Percentiles rank a stretch among this genome's conserved stretches.
Evolutionary conservation across 2,329 filamentous ascomycete species (phyloP).

Genomic region (Tothia fuscella): DNA sequence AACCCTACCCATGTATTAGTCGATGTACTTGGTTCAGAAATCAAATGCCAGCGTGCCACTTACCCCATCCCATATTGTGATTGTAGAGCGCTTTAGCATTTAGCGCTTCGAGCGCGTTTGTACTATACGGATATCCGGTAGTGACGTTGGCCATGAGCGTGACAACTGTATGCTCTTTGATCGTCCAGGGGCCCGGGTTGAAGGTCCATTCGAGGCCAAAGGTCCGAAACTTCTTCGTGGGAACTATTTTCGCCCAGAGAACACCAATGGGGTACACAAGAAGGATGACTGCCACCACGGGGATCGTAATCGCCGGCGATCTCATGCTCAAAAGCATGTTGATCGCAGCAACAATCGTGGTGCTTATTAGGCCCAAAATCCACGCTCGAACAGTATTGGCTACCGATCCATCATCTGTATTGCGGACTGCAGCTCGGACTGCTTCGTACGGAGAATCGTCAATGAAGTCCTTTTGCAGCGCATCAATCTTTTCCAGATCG

Average conservation of each 20-base stretch:
- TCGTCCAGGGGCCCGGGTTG: conserved; percentile 57
- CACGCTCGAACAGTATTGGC: conserved; percentile 12
- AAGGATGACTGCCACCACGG: conserved; percentile 33
- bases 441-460: conserved; percentile 13
- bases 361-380: conserved; percentile 5
- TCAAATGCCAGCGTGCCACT: neutral
- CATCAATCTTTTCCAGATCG: conserved; percentile 14
- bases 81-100: conserved; percentile 55
- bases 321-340: conserved; percentile 54
- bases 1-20: conserved; percentile 1
- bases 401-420: conserved; percentile 9
- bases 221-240: conserved; percentile 37
- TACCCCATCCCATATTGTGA: conserved; percentile 50
- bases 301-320: conserved; percentile 34
- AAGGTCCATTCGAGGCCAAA: conserved; percentile 45
- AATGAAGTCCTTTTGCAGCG: conserved; percentile 7
- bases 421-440: conserved; percentile 11
- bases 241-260: conserved; percentile 46
- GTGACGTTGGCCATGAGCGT: conserved; percentile 52
- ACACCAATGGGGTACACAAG: conserved; percentile 53
- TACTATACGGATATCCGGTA: conserved; percentile 39
- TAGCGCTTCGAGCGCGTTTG: conserved; percentile 7
- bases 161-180: conserved; percentile 59
- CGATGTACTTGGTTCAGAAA: conserved; percentile 25
- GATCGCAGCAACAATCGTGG: conserved; percentile 21